These are phyloP conservation scores for Paracorniculantispora psalliotae DNA, from an alignment of 2,329 filamentous ascomycete species.

Conservation along the genomic window DNA sequence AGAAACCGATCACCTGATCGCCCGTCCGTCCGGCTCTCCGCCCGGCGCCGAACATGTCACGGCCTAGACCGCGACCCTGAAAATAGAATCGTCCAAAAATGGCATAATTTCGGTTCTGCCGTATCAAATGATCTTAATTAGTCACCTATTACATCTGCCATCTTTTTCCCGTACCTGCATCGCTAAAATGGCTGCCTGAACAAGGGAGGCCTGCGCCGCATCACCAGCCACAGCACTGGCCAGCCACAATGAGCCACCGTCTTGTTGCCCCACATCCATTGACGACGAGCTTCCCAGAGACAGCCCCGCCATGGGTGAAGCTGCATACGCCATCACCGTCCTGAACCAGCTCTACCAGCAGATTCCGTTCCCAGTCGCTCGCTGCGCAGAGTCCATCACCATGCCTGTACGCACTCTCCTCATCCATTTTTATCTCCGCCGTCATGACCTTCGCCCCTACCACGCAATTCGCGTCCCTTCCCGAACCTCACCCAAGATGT, in stretches of 20 bases:
- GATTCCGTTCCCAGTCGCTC: background rate
- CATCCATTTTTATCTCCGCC: background rate
- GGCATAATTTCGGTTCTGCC: background rate
- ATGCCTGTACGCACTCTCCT: constrained; percentile 19
- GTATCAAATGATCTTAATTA: background rate
- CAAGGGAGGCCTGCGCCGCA: background rate
- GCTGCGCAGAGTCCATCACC: constrained; percentile 15
- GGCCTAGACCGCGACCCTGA: background rate
- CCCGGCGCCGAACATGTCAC: background rate
- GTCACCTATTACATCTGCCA: background rate
- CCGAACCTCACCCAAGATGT: too few species aligned
- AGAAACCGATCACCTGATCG: constrained; percentile 12
- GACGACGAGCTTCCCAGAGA: constrained; percentile 3
- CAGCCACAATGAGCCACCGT: background rate
- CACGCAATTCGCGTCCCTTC: too few species aligned
- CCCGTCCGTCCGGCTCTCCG: background rate
- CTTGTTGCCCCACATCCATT: constrained; percentile 3
- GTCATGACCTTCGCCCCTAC: too few species aligned
- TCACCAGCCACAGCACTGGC: background rate
- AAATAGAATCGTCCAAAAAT: background rate
- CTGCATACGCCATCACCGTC: constrained; percentile 11
- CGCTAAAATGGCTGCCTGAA: background rate
- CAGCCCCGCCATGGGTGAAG: constrained; percentile 13
- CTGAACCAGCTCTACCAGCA: background rate
- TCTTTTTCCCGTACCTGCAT: background rate